Base-by-base conservation (phyloP, 2,329 filamentous ascomycete species). In the Ilyonectria sp. region DNA sequence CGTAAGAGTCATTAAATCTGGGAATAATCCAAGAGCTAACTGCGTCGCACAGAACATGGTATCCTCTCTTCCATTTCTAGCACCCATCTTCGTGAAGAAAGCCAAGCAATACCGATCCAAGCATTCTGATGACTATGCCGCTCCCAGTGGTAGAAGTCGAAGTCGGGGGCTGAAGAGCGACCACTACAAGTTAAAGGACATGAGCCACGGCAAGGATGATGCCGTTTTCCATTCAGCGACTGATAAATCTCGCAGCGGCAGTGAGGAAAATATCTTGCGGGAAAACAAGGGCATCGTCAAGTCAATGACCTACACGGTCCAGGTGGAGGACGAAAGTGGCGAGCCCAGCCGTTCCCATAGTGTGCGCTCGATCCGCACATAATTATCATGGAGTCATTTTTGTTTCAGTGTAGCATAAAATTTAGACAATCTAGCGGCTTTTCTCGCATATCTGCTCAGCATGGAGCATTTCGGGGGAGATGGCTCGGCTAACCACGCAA, bases 61-160 rank as follows among this genome's bases (percentile, higher is more conserved):
- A 7, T 85, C 83, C 0, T 84, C 82, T 1, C 78, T 85, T 2
- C 83, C 83, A 0, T 85, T 85, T 74, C 77, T 85, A 0, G 82
- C 83, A 0, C 83, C 83, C 0, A 78, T 84, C 3, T 84, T 80
- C 69, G 67, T 85, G 49, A 80, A 76, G 29, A 84, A 83, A 66
- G 83, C 82, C 11, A 82, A 76, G 54, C 75, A 82, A 37, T 85
- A 84, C 70, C 79, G 79, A 21, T 80, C 74, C 63, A 84, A 83
- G 60, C 76, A 78, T 55, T 79, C 80, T 0, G 75, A 74, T 55
- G 72, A 73, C 29, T 76, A 75, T 67, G 75, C 72, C n/a, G 79
- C 78, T 4, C 74, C 75, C 15, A 71, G 71, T 53, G 70, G 64
- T 19, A 60, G 62, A 15, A 70, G 67, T 21, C 69, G 72, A 33